These are phyloP conservation scores for Catenaria anguillulae DNA, from an alignment of 371 early-diverging fungal species.

Conservation along the genomic window DNA sequence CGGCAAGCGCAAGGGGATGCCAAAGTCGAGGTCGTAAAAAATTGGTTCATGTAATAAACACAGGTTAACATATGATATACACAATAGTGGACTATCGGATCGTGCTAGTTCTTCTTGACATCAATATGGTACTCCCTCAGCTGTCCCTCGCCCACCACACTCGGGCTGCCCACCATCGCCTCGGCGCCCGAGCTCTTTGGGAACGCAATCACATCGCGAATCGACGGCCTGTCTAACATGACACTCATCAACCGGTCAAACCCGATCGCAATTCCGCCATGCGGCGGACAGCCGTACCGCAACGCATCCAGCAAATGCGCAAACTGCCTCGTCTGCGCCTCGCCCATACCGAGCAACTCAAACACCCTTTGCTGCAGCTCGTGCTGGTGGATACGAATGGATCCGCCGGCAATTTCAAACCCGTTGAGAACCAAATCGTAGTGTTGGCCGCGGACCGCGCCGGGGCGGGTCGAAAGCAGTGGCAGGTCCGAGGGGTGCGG, in stretches of 20 bases:
- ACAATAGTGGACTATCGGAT: no score
- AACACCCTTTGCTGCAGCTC: slow-evolving; percentile 59
- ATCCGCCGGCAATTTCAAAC: slow-evolving; percentile 82
- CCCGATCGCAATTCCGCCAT: slow-evolving; percentile 80
- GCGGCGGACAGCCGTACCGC: slow-evolving; percentile 75
- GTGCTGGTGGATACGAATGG: slow-evolving; percentile 73
- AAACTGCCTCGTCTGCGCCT: slow-evolving; percentile 43
- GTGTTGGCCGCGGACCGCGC: slow-evolving; percentile 53
- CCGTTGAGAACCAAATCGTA: slow-evolving; percentile 85
- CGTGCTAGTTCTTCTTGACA: no score
- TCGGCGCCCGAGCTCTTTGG: slow-evolving; percentile 77
- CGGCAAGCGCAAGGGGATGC: slow-evolving; percentile 19
- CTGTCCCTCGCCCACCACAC: slow-evolving; percentile 20
- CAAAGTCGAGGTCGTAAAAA: no score
- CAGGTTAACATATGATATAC: no score
- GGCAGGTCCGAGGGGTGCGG: slow-evolving; percentile 51
- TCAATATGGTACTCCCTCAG: no score
- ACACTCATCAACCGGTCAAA: slow-evolving; percentile 73
- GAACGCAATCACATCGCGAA: slow-evolving; percentile 86
- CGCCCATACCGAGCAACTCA: slow-evolving; percentile 32
- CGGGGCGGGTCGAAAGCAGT: slow-evolving; percentile 42
- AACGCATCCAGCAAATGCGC: slow-evolving; percentile 69
- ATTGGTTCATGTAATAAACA: no score
- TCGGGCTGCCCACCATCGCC: slow-evolving; percentile 64
- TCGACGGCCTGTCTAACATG: slow-evolving; percentile 49